These are phyloP conservation scores for Cryptosporidium parvum DNA, from an alignment of 169 alveolate species.

Conservation along the genomic window DNA sequence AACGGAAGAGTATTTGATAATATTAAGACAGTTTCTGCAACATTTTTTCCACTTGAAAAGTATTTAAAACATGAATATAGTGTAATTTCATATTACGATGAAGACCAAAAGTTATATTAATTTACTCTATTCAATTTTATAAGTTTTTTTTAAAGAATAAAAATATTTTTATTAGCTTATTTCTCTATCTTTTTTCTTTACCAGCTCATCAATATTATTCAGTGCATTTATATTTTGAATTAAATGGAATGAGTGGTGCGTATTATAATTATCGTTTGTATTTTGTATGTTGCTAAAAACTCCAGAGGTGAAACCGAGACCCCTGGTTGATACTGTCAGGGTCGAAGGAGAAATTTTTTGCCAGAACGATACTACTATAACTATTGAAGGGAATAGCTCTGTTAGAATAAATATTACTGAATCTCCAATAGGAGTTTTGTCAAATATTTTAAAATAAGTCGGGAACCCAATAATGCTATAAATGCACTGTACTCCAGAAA, in stretches of 20 bases:
- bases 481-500: slow-evolving; percentile 47
- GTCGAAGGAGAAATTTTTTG: slow-evolving; percentile 56
- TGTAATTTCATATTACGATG: slow-evolving; percentile 7
- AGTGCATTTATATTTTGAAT: slow-evolving; percentile 27
- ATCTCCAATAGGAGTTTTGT: slow-evolving; percentile 66
- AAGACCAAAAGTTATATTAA: background rate
- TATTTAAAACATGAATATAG: slow-evolving; percentile 61
- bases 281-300: slow-evolving; percentile 5
- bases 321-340: slow-evolving; percentile 25
- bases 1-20: slow-evolving; percentile 70
- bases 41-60: slow-evolving; percentile 63
- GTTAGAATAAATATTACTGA: slow-evolving; percentile 34
- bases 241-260: slow-evolving; percentile 4
- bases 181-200: background rate
- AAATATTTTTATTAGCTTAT: background rate
- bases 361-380: slow-evolving; percentile 65
- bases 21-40: slow-evolving; percentile 52
- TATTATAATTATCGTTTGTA: slow-evolving; percentile 9
- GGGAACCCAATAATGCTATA: slow-evolving; percentile 13
- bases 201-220: slow-evolving; percentile 10
- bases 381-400: slow-evolving; percentile 55
- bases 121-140: background rate
- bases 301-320: slow-evolving; percentile 43
- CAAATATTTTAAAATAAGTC: slow-evolving; percentile 5
- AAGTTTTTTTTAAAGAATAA: background rate